phyloP scores from a whole-genome alignment of 805 yeast genomes.

The Wickerhamomyces canadensis region DNA sequence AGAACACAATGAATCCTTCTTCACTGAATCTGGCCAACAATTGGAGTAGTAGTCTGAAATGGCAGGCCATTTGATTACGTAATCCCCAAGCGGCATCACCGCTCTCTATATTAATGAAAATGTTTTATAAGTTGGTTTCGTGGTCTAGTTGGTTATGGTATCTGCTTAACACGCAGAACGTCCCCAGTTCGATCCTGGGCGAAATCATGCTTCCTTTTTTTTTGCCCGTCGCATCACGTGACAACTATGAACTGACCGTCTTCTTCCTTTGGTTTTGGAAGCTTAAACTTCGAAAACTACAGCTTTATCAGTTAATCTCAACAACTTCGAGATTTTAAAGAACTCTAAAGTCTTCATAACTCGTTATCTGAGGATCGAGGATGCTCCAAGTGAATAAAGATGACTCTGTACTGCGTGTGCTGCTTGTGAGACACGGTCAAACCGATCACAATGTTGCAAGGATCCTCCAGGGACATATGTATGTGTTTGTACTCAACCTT shows the following conservation, averaged over 20 bases:
- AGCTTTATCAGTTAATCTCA: no score
- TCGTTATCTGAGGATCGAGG: neutral
- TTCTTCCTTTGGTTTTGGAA: no score
- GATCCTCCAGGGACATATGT: constrained; percentile 72
- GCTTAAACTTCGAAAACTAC: no score
- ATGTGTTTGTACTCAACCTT: neutral
- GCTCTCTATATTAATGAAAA: neutral
- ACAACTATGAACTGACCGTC: no score
- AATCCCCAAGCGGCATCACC: neutral
- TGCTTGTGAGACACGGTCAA: constrained; percentile 79
- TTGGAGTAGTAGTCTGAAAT: no score
- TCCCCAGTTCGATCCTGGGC: constrained; percentile 99
- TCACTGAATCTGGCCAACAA: no score
- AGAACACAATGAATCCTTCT: no score
- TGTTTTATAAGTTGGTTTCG: constrained; percentile 52
- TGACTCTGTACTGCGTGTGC: constrained; percentile 36
- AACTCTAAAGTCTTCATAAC: no score
- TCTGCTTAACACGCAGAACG: constrained; percentile 99
- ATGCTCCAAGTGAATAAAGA: constrained; percentile 9
- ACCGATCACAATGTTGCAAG: constrained; percentile 66
- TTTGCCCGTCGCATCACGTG: no score
- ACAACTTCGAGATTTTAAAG: no score
- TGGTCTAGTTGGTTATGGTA: constrained; percentile 99
- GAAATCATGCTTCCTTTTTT: constrained; percentile 53
- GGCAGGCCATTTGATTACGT: no score